phyloP scores from a whole-genome alignment of 768 basidiomycete genomes.

The Suillus ampliporus region DNA sequence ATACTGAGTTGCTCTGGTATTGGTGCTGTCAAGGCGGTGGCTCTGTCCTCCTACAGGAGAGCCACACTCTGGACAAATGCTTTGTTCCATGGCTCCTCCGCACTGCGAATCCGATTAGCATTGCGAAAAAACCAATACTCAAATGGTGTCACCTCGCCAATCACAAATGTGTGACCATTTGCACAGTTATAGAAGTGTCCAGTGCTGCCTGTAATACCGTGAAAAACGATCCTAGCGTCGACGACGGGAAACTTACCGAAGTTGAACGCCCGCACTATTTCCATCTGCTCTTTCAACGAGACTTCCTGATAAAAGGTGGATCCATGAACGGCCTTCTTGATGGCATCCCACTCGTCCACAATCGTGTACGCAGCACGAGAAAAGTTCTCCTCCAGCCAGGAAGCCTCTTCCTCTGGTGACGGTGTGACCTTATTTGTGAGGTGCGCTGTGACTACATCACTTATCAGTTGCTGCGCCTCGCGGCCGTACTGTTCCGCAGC shows the following conservation, averaged over 20 bases:
- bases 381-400: slow-evolving; percentile 55
- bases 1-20: slow-evolving; percentile 52
- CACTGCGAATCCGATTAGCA: slow-evolving; percentile 46
- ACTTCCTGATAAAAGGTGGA: slow-evolving; percentile 58
- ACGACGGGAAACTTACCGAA: slow-evolving; percentile 45
- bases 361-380: slow-evolving; percentile 41
- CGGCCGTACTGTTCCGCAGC: slow-evolving; percentile 22
- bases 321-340: slow-evolving; percentile 38
- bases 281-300: slow-evolving; percentile 57
- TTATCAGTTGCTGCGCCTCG: slow-evolving; percentile 14
- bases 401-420: slow-evolving; percentile 19
- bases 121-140: not conserved
- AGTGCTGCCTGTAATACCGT: slow-evolving; percentile 35
- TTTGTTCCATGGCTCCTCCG: slow-evolving; percentile 56
- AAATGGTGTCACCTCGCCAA: slow-evolving; percentile 50
- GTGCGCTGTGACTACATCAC: slow-evolving; percentile 10
- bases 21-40: slow-evolving; percentile 49
- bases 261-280: slow-evolving; percentile 53
- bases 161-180: slow-evolving; percentile 69
- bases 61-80: slow-evolving; percentile 63
- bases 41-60: slow-evolving; percentile 54
- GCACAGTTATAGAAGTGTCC: slow-evolving; percentile 57
- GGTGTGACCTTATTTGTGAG: slow-evolving; percentile 30
- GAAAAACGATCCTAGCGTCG: slow-evolving; percentile 1
- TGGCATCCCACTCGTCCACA: slow-evolving; percentile 50